Conservation (phyloP, 1,139 yeast genomes). For the Saccharomyces hybrid region DNA sequence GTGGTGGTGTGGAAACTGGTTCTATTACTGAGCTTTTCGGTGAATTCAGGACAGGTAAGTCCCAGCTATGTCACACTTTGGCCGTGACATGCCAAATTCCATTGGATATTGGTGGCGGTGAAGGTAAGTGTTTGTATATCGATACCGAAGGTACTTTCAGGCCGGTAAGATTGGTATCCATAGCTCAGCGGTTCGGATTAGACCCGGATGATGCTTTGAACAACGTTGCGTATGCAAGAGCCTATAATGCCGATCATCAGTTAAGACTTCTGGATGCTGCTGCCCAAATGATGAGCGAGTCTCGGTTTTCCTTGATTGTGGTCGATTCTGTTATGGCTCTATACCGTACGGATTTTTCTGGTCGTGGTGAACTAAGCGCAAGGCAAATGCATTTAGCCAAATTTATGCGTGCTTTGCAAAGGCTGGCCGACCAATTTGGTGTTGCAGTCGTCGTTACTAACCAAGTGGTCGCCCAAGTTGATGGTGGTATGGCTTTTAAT, state of each 20-base stretch:
- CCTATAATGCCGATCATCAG: slow-evolving; percentile 96
- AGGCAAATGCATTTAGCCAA: slow-evolving; percentile 92
- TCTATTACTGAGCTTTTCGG: slow-evolving; percentile 95
- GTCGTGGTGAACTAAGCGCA: slow-evolving; percentile 94
- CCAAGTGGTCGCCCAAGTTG: slow-evolving; percentile 98
- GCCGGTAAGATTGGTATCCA: slow-evolving; percentile 81
- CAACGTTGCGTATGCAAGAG: slow-evolving; percentile 95
- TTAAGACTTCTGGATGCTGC: slow-evolving; percentile 80
- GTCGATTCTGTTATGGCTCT: slow-evolving; percentile 97
- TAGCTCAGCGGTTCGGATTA: slow-evolving; percentile 86
- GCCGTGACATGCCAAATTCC: slow-evolving; percentile 97
- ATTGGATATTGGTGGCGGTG: slow-evolving; percentile 98
- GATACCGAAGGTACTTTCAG: slow-evolving; percentile 98
- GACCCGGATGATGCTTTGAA: slow-evolving; percentile 93
- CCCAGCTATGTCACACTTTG: slow-evolving; percentile 92
- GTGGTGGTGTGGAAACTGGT: slow-evolving; percentile 98
- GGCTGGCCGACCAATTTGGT: slow-evolving; percentile 96
- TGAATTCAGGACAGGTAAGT: slow-evolving; percentile 95
- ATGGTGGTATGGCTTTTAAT: slow-evolving; percentile 79
- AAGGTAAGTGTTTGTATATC: slow-evolving; percentile 91
- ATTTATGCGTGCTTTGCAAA: slow-evolving; percentile 82
- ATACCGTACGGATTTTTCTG: slow-evolving; percentile 90
- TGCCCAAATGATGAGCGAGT: slow-evolving; percentile 93
- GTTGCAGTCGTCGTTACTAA: slow-evolving; percentile 97
- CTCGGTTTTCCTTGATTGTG: slow-evolving; percentile 71